Evolutionary conservation across 2,329 filamentous ascomycete species (phyloP), one percentile per base, ranked within the genome.

Genomic region (Periglandula ipomoeae): DNA sequence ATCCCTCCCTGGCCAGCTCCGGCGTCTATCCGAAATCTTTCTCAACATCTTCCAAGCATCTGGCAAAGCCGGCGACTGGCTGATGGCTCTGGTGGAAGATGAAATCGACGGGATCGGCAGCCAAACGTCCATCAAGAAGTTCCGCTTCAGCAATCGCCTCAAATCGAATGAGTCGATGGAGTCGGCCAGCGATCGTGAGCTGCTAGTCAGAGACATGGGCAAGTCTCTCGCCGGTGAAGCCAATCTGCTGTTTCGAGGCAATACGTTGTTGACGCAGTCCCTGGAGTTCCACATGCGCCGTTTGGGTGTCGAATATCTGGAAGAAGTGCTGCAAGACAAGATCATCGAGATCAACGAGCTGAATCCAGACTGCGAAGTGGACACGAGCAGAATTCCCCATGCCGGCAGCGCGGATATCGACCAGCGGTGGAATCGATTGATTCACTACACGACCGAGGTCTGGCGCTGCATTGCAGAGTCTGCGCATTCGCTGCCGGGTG

Each of bases 31-130:
- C 2, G 90, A 96, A 61, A 82, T 86, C 24, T 80, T 97, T 34
- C 71, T 97, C 54, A 94, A 97, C 62, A 95, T 98, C 46, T 98
- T 91, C 59, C 93, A 98, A 61, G 90, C 95, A 3, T 91, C 89
- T 2, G 89, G 88, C 0, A 80, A 81, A 34, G 86, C 87, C 2
- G 78, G 78, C 39, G 89, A 96, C 51, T 98, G 93, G 93, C 76
- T 98, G 20, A 93, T 89, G 74, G 84, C 88, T 2, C 72, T 98
- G 37, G 87, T 96, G 0, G 93, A 98, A 65, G 91, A 97, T 61
- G 93, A 98, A 65, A 97, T 98, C 50, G 93, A 97, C 60, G 91
- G 91, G 0, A 83, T 93, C 17, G 81, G 89, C 48, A 94, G 84
- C 61, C 89, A 95, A 57, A 81, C 82, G 13, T 81, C 85, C 1